These are phyloP conservation scores for Mycena belliarum DNA, from an alignment of 768 basidiomycete species.

Conservation along the genomic window DNA sequence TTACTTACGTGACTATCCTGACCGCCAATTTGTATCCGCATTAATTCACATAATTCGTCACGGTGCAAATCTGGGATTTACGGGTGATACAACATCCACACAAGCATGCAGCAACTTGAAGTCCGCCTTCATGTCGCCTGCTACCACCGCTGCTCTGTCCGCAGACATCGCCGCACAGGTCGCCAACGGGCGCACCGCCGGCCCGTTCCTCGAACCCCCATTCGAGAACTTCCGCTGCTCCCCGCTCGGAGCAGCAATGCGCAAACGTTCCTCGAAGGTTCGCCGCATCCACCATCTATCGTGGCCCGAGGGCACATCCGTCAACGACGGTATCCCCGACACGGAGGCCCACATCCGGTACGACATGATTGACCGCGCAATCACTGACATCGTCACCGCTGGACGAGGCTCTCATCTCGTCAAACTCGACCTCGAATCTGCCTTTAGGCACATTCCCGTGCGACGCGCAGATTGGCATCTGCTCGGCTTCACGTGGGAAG, in stretches of 20 bases:
- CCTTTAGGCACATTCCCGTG: too few species aligned
- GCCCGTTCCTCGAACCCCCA: slow-evolving; percentile 24
- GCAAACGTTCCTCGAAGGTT: slow-evolving; percentile 19
- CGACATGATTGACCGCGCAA: too few species aligned
- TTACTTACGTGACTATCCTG: slow-evolving; percentile 17
- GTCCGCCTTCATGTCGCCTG: slow-evolving; percentile 21
- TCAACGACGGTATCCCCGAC: slow-evolving; percentile 25
- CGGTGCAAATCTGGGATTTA: slow-evolving; percentile 16
- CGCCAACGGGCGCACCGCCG: slow-evolving; percentile 15
- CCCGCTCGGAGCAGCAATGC: slow-evolving; percentile 23
- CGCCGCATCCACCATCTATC: slow-evolving; percentile 25
- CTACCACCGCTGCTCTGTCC: slow-evolving; percentile 2
- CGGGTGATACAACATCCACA: not conserved
- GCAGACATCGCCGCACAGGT: slow-evolving; percentile 11
- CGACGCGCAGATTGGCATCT: too few species aligned
- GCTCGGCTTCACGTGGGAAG: too few species aligned
- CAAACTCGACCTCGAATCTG: too few species aligned
- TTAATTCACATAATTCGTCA: slow-evolving; percentile 16
- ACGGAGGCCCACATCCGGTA: slow-evolving; percentile 14
- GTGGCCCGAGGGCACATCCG: slow-evolving; percentile 19
- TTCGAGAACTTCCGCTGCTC: slow-evolving; percentile 24
- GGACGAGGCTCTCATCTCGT: too few species aligned
- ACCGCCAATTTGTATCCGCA: slow-evolving; percentile 16
- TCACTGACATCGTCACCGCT: too few species aligned
- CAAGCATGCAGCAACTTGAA: slow-evolving; percentile 26